Base-by-base conservation (phyloP, 805 yeast genomes). In the Saccharomycopsis sp. region DNA sequence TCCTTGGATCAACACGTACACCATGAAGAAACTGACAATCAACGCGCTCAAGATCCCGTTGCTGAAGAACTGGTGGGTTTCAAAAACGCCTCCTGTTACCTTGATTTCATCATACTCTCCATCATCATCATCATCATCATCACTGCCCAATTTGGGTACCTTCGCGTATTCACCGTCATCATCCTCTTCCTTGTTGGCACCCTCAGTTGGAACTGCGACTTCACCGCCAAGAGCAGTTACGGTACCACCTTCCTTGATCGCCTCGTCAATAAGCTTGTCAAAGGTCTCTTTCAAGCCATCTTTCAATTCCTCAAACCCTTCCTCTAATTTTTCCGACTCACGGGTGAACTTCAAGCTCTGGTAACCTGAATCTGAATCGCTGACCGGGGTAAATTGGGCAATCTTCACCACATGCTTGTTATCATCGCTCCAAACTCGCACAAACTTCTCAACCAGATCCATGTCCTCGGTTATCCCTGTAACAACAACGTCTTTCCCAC, bases 21-120 rank as follows among this genome's bases (percentile, higher is more conserved):
- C 46, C 48, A 81, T 62, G 50, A 78, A 60, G 23, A 69, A 56
- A 4, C 77, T 63, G 15, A 79, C 78, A 36, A 82, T 59, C 41
- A 73, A 61, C 35, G 73, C 66, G 80, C 75, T 75, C 69, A 77
- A 79, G 46, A 83, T 66, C 18, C 88, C 92, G 2, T 83, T 75
- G 12, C 83, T 68, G 63, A 82, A 80, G 58, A 80, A 83, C 52
- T 73, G 75, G 59, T 82, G 83, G 46, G 69, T 65, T 43, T 75
- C 71, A 58, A 83, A 80, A 42, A 82, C 60, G 9, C 65, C 59
- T 13, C 30, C 36, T 13, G 37, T 22, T 21, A 39, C 31, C 10
- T 35, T 27, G n/a, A 43, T 38, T 21, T 37, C 47, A 13, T 36
- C 21, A 13, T 34, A 41, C 3, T 32, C 18, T 4, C 22, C 41